Evolutionary conservation across 805 yeast species (phyloP).

Genomic region (Candida maltosa): DNA sequence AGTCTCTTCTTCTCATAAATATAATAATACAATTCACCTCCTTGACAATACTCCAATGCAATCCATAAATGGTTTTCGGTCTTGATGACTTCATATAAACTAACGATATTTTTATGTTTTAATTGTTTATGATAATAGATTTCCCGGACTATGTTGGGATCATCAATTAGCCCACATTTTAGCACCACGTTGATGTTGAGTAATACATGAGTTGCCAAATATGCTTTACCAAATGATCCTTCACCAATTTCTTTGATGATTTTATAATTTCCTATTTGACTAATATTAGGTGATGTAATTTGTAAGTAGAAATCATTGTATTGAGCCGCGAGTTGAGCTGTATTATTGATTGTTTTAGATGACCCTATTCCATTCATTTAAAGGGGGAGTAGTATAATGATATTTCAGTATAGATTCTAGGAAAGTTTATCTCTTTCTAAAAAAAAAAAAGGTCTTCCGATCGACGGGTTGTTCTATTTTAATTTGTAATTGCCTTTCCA

Average conservation of each 20-base stretch:
- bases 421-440: too few species aligned
- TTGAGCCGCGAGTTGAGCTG: constrained; percentile 58
- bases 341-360: constrained; percentile 43
- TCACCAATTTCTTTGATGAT: constrained; percentile 78
- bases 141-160: constrained; percentile 86
- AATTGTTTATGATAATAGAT: constrained; percentile 85
- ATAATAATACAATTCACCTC: constrained; percentile 70
- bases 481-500: too few species aligned
- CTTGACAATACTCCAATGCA: constrained; percentile 86
- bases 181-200: constrained; percentile 75
- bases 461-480: too few species aligned
- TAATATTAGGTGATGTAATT: constrained; percentile 44
- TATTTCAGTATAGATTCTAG: too few species aligned
- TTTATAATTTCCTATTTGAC: constrained; percentile 77
- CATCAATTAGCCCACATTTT: constrained; percentile 73
- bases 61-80: constrained; percentile 82
- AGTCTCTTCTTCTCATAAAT: constrained; percentile 52
- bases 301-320: constrained; percentile 54
- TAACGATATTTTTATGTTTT: constrained; percentile 78
- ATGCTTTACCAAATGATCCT: constrained; percentile 91
- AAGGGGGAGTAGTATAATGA: too few species aligned
- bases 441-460: too few species aligned
- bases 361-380: constrained; percentile 18
- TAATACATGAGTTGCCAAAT: constrained; percentile 74
- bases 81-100: constrained; percentile 79